Evolutionary conservation across 371 early-diverging fungal species (phyloP), one percentile per base, ranked within the genome.

Genomic region (Umbelopsis sp.): DNA sequence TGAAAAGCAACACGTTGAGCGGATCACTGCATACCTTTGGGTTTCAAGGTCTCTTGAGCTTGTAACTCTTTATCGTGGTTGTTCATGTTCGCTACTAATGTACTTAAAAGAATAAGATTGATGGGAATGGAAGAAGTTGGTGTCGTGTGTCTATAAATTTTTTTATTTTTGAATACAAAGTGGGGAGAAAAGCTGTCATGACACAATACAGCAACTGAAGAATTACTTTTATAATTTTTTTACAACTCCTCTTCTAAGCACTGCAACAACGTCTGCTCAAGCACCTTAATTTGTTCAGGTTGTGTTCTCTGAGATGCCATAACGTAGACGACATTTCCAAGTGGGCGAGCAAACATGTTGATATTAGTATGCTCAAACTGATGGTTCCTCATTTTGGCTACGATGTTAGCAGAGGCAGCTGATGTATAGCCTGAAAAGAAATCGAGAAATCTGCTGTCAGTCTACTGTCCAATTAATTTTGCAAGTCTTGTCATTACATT

Each of bases 311-410:
- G 89, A 37, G 89, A 87, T 1, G 89, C 85, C 87, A 94, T 91
- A 62, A 94, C 72, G 67, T 94, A 94, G 14, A 94, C 79, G 7
- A 92, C 87, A 69, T 93, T 92, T 12, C 94, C 94, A 16, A 94
- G 74, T 0, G 93, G 92, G 41, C 94, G 80, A 20, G 84, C 85
- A 72, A 84, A 91, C 44, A 91, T 73, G 41, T 83, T 78, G 44
- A 85, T 72, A 37, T 82, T 75, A 7, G 71, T 67, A 29, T 80
- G 72, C 57, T 70, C 64, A 66, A 81, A 83, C 57, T 73, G 63
- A 22, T 76, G 75, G 20, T 71, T 69, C 12, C 87, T 79, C 68
- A 91, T 72, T 38, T 77, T 68, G 25, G 76, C 74, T 50, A 90
- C 79, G 18, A 87, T 77, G 18, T 77, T 75, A 22, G 82, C 80